Conservation (phyloP, 2,329 filamentous ascomycete species). For the Neospermospora avenae region DNA sequence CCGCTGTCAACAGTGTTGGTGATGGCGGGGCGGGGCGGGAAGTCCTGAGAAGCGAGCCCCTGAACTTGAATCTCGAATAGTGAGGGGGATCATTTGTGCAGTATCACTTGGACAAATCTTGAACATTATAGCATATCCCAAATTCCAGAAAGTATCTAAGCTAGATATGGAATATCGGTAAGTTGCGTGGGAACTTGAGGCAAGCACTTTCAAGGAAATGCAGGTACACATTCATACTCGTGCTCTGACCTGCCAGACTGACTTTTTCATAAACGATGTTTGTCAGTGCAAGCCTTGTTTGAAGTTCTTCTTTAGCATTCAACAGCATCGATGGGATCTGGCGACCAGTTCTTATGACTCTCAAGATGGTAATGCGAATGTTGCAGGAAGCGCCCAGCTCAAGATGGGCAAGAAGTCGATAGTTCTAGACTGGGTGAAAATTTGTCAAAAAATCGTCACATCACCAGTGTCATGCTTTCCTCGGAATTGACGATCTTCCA, state of each 20-base stretch:
- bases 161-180: not conserved
- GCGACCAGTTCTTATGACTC: no score
- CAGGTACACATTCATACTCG: not conserved
- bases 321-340: no score
- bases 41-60: not conserved
- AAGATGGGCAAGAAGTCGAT: not conserved
- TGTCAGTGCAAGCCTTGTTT: no score
- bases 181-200: no score
- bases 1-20: constrained; percentile 10
- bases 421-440: not conserved
- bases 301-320: no score
- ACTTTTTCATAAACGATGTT: no score
- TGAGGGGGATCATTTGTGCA: not conserved
- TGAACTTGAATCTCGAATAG: not conserved
- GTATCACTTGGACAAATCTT: not conserved
- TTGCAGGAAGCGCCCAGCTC: not conserved
- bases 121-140: no score
- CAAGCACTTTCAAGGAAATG: not conserved
- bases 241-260: constrained; percentile 2
- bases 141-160: no score
- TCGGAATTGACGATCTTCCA: constrained; percentile 5
- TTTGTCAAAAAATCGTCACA: not conserved
- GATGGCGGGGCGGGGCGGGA: not conserved
- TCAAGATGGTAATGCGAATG: not conserved
- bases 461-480: not conserved